These are phyloP conservation scores for Avicennia marina DNA, from an alignment of 257 asterid genomes.

Conservation along the genomic window DNA sequence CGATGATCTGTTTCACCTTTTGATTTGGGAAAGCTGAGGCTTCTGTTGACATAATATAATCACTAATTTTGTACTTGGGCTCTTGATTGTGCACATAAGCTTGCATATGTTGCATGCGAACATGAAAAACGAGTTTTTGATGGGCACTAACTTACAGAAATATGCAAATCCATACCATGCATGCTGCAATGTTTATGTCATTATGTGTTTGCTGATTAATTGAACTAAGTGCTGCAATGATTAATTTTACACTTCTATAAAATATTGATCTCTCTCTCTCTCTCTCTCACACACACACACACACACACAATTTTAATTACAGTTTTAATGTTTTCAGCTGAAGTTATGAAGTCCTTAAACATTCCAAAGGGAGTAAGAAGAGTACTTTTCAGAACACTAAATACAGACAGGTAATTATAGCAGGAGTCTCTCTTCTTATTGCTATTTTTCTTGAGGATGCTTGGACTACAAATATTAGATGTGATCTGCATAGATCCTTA, in stretches of 20 bases:
- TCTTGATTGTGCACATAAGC: background rate
- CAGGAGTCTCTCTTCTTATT: constrained; percentile 1
- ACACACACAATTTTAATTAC: background rate
- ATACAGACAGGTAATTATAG: constrained; percentile 77
- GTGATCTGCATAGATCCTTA: no score
- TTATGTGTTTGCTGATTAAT: background rate
- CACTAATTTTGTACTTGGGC: background rate
- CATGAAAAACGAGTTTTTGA: background rate
- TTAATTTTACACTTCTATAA: background rate
- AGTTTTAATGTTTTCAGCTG: constrained; percentile 44
- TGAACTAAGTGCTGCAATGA: constrained; percentile 2
- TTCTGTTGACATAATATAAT: background rate
- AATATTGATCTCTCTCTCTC: constrained; percentile 1
- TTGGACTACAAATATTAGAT: background rate
- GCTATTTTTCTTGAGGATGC: constrained; percentile 1
- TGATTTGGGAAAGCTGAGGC: background rate
- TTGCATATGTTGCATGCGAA: background rate
- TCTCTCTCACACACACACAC: background rate
- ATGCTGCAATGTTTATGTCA: no score
- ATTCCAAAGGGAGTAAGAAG: constrained; percentile 90
- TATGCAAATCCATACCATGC: background rate
- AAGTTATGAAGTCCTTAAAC: constrained; percentile 77
- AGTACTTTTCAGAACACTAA: constrained; percentile 87
- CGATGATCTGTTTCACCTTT: background rate
- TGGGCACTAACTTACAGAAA: background rate